Evolutionary conservation across 768 basidiomycete species (phyloP), one percentile per base, ranked within the genome.

Genomic region (Chalciporus piperatus): DNA sequence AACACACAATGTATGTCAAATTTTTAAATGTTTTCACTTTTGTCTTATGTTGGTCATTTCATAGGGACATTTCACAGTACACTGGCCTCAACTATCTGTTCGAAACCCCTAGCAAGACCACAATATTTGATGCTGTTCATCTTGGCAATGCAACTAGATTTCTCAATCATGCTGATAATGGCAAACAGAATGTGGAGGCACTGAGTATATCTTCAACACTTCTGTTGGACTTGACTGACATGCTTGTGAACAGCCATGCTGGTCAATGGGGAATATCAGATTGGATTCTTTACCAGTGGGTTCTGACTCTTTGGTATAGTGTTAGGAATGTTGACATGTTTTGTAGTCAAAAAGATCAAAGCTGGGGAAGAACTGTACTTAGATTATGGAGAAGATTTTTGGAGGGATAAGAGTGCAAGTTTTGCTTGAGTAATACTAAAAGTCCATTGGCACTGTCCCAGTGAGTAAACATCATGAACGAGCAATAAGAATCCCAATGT

Each of bases 131-230:
- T 64, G 74, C 77, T 19, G 70, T 69, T n/a, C 50, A 57, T 10
- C 50, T 72, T 11, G 76, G 78, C 0, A 78, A 81, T 60, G 63
- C 70, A 39, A 76, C 72, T 0, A 65, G 78, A 28, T 80, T 71
- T 48, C 53, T 80, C 2, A 80, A 80, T 54, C 74, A 76, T 47
- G 41, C 22, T 1, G 2, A 9, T 2, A 20, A 19, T 14, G 41
- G 44, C 4, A 16, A 41, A 13, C 59, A 38, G 3, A 60, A 64
- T 45, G 60, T 65, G n/a, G 46, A 41, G 9, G 68, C 70, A 48
- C 50, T 0, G 2, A 8, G 73, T 75, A 50, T 55, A 66, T 62
- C 3, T 22, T 12, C 6, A 1, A 17, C 27, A 6, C 49, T 14
- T 17, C 3, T 17, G 17, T 40, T 7, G 5, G 12, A 2, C 3